These are phyloP conservation scores for Musa itinerans DNA, from an alignment of 176 grass and related monocot species.

Conservation along the genomic window DNA sequence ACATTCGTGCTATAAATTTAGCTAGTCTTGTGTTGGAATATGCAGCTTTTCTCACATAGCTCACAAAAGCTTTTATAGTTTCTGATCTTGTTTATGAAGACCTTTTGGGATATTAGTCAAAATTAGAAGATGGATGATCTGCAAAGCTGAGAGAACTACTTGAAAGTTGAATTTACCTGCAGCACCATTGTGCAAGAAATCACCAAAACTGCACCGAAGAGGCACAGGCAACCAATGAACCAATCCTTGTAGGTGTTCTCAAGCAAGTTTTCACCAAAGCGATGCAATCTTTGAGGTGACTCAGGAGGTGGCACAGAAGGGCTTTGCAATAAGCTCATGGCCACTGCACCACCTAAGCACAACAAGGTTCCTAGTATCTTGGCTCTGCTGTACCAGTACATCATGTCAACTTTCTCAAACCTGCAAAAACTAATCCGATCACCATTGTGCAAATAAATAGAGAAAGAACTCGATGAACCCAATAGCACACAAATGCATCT, in stretches of 20 bases:
- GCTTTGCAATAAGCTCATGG: conserved; percentile 61
- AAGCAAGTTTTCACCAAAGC: neutral
- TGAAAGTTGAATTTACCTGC: conserved; percentile 25
- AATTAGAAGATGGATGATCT: no score
- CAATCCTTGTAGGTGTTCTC: conserved; percentile 28
- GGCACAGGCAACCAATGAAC: conserved; percentile 43
- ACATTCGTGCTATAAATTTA: no score
- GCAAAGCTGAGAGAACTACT: neutral
- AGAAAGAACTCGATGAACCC: no score
- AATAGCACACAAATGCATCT: no score
- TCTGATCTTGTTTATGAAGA: no score
- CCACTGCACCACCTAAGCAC: conserved; percentile 53
- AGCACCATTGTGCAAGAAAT: conserved; percentile 49
- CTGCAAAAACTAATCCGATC: conserved; percentile 22
- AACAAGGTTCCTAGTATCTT: conserved; percentile 60
- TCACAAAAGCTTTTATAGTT: no score
- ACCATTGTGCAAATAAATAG: neutral
- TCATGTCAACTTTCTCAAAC: conserved; percentile 74
- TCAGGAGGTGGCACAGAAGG: conserved; percentile 11
- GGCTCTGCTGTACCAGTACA: conserved; percentile 51
- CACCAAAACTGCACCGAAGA: conserved; percentile 43
- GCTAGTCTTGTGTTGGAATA: no score
- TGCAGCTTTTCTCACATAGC: no score
- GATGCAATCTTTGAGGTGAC: neutral
- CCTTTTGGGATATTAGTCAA: no score